Evolutionary conservation across 2,329 filamentous ascomycete genomes (phyloP).

Genomic region (Macrophomina tecta): DNA sequence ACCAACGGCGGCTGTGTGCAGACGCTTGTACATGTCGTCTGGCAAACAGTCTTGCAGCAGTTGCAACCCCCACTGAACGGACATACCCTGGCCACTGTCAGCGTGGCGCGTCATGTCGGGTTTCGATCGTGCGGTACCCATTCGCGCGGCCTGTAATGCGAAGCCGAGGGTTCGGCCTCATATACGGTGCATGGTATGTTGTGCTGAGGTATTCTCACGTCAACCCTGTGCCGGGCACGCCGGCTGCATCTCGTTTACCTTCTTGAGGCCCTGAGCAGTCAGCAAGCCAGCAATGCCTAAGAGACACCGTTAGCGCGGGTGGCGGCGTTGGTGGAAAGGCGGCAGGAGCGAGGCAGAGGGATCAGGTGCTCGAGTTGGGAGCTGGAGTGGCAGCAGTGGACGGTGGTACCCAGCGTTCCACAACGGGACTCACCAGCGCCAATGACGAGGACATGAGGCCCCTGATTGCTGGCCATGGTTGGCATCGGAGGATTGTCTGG

Average conservation of each 20-base stretch:
- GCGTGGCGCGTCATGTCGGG: no score
- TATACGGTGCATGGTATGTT: conserved; percentile 29
- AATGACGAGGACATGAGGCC: conserved; percentile 22
- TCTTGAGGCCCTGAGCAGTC: conserved; percentile 50
- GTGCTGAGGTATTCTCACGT: conserved; percentile 21
- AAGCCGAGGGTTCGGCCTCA: conserved; percentile 27
- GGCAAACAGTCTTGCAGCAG: conserved; percentile 29
- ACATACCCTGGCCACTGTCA: conserved; percentile 27
- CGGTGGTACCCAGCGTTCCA: not conserved
- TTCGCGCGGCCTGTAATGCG: conserved; percentile 29
- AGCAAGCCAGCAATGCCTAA: conserved; percentile 43
- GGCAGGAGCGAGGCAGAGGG: no score
- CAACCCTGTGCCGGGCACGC: not conserved
- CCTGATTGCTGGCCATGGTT: no score
- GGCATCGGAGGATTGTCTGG: no score
- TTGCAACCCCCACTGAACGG: conserved; percentile 31
- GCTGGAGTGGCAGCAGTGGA: no score
- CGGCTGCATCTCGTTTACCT: conserved; percentile 34
- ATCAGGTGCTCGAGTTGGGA: no score
- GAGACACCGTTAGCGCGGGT: not conserved
- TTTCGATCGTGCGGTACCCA: conserved; percentile 17
- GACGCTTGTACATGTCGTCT: conserved; percentile 27
- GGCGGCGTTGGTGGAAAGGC: not conserved
- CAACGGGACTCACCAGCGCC: conserved; percentile 25
- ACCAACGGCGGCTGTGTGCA: conserved; percentile 23